A percentile compares a stretch with the other conserved stretches of the same genome.
These are phyloP conservation scores for Phoma herbarum DNA, from an alignment of 2,329 filamentous ascomycete species.

Conservation along the genomic window DNA sequence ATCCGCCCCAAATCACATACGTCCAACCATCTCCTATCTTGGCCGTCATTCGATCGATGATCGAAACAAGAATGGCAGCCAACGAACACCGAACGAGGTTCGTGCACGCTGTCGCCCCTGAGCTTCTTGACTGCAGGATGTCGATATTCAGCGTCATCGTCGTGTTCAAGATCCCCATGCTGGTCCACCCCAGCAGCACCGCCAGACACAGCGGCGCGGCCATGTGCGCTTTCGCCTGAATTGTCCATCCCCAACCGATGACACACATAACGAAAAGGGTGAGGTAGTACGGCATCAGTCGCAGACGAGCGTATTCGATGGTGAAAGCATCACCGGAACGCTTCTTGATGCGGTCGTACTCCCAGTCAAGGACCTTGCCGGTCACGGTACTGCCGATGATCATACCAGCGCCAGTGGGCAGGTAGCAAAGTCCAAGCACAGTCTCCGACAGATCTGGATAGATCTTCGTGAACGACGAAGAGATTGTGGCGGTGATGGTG, in stretches of 20 bases:
- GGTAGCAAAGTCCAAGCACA: slow-evolving; percentile 53
- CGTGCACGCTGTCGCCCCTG: slow-evolving; percentile 39
- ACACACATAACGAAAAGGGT: slow-evolving; percentile 38
- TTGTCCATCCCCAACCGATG: slow-evolving; percentile 39
- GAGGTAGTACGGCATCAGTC: slow-evolving; percentile 42
- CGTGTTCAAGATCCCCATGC: slow-evolving; percentile 40
- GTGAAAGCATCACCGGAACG: slow-evolving; percentile 33
- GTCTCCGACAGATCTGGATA: slow-evolving; percentile 38
- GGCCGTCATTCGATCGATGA: slow-evolving; percentile 37
- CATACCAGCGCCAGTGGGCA: slow-evolving; percentile 64
- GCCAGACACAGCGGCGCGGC: slow-evolving; percentile 35
- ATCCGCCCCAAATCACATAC: slow-evolving; percentile 37
- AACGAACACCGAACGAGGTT: slow-evolving; percentile 40
- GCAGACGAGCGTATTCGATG: slow-evolving; percentile 39
- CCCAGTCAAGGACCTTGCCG: slow-evolving; percentile 62
- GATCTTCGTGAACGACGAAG: slow-evolving; percentile 35
- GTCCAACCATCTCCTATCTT: slow-evolving; percentile 39
- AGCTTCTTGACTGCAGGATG: slow-evolving; percentile 38
- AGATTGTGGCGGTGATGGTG: slow-evolving; percentile 45
- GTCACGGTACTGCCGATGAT: slow-evolving; percentile 63
- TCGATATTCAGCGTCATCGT: slow-evolving; percentile 45
- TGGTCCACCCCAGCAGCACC: slow-evolving; percentile 39
- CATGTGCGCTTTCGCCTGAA: slow-evolving; percentile 33
- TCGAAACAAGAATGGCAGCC: slow-evolving; percentile 35
- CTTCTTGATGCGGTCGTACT: slow-evolving; percentile 56